Percentiles rank a stretch among this genome's conserved stretches.
Conservation (phyloP, 345 rosid genomes). For the Laguncularia racemosa region DNA sequence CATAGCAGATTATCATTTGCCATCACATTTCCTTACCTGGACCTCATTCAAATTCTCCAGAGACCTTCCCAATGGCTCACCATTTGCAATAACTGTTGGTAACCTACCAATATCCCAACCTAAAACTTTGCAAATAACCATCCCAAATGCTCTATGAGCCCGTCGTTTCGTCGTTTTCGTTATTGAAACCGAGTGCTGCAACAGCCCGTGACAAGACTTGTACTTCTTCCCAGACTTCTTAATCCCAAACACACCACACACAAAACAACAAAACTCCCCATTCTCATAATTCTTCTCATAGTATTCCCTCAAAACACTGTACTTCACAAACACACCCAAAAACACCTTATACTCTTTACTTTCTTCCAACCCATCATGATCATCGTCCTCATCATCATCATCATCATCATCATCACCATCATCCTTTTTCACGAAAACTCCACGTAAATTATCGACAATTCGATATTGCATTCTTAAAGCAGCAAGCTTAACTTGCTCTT, state of each 20-base stretch:
- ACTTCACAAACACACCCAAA: slow-evolving; percentile 34
- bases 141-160: slow-evolving; percentile 64
- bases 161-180: slow-evolving; percentile 38
- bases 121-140: slow-evolving; percentile 63
- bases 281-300: slow-evolving; percentile 39
- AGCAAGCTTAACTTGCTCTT: slow-evolving; percentile 25
- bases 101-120: slow-evolving; percentile 57
- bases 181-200: slow-evolving; percentile 50
- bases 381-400: slow-evolving; percentile 15
- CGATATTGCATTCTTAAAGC: slow-evolving; percentile 30
- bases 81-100: slow-evolving; percentile 31
- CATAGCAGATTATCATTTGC: no score
- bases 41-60: slow-evolving; percentile 9
- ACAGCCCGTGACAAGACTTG: slow-evolving; percentile 49
- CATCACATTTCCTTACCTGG: slow-evolving; percentile 12
- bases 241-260: slow-evolving; percentile 42
- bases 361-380: slow-evolving; percentile 19
- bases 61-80: slow-evolving; percentile 22
- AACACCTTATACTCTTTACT: slow-evolving; percentile 38
- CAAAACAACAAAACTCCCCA: slow-evolving; percentile 60
- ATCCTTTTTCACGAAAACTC: slow-evolving; percentile 22
- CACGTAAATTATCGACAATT: slow-evolving; percentile 28
- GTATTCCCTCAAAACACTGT: slow-evolving; percentile 42
- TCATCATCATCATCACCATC: slow-evolving; percentile 19
- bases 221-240: slow-evolving; percentile 33